These are phyloP conservation scores for Gyromitra esculenta DNA, from an alignment of 2,329 filamentous ascomycete species.

Conservation along the genomic window DNA sequence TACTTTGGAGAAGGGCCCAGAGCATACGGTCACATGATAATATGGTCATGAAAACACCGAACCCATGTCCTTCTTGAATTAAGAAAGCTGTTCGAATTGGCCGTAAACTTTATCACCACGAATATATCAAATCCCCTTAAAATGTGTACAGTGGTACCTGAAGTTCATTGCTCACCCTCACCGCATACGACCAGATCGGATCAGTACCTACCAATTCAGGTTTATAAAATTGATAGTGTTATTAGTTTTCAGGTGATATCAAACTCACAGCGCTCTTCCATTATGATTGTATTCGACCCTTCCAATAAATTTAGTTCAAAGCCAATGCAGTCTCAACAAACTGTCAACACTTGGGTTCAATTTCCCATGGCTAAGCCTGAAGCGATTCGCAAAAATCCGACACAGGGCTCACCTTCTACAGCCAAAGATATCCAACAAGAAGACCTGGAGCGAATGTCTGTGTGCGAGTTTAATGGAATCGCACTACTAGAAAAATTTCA, in stretches of 20 bases:
- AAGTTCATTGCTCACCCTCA: not conserved
- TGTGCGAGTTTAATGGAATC: not conserved
- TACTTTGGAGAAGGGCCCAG: not conserved
- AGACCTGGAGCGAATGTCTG: not conserved
- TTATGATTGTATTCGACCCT: not conserved
- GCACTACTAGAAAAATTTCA: not conserved
- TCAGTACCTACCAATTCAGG: not conserved
- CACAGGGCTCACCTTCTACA: not conserved
- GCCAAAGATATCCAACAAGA: not conserved
- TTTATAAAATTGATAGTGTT: not conserved
- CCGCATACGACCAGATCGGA: not conserved
- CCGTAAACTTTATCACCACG: not conserved
- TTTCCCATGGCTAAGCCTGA: not conserved
- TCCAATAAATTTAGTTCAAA: not conserved
- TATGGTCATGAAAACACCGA: not conserved
- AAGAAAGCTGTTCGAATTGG: not conserved
- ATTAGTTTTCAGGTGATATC: not conserved
- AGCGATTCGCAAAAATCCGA: not conserved
- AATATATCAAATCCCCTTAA: not conserved
- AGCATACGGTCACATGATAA: not conserved
- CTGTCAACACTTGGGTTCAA: not conserved
- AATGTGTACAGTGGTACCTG: not conserved
- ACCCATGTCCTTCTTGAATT: not conserved
- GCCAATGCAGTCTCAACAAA: not conserved
- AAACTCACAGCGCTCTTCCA: not conserved